Conservation (phyloP, 192 early-diverging fungal species). For the Gaertneriomyces sp. region DNA sequence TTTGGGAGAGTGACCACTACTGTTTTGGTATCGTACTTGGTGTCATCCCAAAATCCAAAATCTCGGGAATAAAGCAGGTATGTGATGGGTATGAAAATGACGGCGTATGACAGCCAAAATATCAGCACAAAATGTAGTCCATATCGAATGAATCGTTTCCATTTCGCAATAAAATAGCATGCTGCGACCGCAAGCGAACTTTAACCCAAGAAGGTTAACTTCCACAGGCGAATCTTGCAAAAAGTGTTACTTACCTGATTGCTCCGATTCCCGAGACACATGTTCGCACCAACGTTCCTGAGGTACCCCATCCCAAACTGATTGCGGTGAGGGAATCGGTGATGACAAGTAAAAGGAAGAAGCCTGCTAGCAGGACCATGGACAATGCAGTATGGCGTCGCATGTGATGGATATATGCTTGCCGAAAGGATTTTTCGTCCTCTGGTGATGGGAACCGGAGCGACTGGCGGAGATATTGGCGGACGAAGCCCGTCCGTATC, state of each 20-base stretch:
- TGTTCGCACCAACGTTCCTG: too few relatives aligned
- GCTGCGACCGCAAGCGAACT: not conserved
- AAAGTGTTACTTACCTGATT: too few relatives aligned
- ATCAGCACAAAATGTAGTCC: not conserved
- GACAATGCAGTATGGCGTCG: not conserved
- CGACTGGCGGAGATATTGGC: not conserved
- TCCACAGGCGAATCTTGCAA: too few relatives aligned
- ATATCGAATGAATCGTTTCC: not conserved
- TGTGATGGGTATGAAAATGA: not conserved
- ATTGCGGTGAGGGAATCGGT: not conserved
- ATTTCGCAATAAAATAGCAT: not conserved
- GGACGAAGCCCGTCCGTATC: too few relatives aligned
- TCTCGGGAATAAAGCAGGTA: not conserved
- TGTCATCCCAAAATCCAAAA: not conserved
- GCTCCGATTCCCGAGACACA: too few relatives aligned
- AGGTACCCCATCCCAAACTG: not conserved
- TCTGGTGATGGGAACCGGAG: not conserved
- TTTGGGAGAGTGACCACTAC: not conserved
- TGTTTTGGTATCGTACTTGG: too few relatives aligned
- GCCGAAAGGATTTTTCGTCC: not conserved
- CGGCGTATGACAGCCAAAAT: not conserved
- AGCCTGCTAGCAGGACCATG: constrained; percentile 1
- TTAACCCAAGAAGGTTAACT: not conserved
- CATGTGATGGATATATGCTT: not conserved
- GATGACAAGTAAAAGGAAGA: not conserved